Evolutionary conservation across 768 basidiomycete species (phyloP).

Genomic region (Russula foetens): DNA sequence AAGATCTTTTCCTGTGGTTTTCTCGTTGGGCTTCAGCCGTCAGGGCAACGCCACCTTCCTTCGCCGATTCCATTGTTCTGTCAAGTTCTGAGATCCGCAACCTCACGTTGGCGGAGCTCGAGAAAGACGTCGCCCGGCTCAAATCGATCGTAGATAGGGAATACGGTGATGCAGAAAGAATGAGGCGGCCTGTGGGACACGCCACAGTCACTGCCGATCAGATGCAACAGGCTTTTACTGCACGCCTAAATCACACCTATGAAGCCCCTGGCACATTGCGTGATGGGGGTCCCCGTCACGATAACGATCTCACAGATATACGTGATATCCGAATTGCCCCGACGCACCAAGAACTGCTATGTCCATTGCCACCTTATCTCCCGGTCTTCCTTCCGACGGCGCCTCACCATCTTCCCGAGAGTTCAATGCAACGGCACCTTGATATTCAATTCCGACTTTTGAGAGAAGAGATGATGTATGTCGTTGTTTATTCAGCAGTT

Average conservation of each 20-base stretch:
- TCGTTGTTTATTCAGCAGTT: background rate
- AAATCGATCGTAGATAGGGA: conserved; percentile 45
- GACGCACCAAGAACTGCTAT: conserved; percentile 57
- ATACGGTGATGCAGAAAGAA: conserved; percentile 28
- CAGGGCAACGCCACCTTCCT: conserved; percentile 30
- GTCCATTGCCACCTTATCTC: conserved; percentile 41
- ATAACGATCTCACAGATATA: conserved; percentile 57
- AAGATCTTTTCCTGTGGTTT: conserved; percentile 39
- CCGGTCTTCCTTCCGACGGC: conserved; percentile 53
- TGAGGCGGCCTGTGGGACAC: conserved; percentile 1
- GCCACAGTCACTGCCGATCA: conserved; percentile 15
- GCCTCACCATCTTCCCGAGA: conserved; percentile 49
- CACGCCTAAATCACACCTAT: conserved; percentile 35
- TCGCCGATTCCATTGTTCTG: conserved; percentile 37
- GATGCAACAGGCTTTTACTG: conserved; percentile 31
- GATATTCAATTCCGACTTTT: conserved; percentile 72
- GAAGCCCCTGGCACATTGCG: conserved; percentile 49
- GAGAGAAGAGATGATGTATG: conserved; percentile 62
- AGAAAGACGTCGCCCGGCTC: conserved; percentile 28
- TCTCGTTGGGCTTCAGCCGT: conserved; percentile 40
- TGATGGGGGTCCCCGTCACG: conserved; percentile 47
- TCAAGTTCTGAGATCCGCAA: conserved; percentile 28
- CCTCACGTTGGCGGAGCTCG: conserved; percentile 31
- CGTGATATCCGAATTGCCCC: conserved; percentile 57
- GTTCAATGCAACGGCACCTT: conserved; percentile 56